phyloP scores from a whole-genome alignment of 129 eudicot genomes.

The Flaveria brownii region DNA sequence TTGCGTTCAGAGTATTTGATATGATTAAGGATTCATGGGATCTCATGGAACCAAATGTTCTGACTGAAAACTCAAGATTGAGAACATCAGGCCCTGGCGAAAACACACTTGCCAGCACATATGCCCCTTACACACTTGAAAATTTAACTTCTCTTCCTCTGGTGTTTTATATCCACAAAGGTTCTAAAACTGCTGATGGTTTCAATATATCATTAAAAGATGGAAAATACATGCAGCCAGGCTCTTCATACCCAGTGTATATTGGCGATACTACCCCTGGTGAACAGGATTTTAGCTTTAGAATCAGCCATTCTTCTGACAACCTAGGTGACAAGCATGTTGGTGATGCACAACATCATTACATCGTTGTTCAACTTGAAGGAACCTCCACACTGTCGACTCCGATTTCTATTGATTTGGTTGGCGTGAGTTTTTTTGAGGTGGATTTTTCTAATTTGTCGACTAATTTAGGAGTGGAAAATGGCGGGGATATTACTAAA shows the following conservation, averaged over 20 bases:
- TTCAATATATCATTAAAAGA: conserved; percentile 49
- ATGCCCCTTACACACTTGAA: conserved; percentile 81
- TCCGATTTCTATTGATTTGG: conserved; percentile 95
- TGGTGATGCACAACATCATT: conserved; percentile 65
- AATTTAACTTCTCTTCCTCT: conserved; percentile 89
- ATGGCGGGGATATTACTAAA: conserved; percentile 32
- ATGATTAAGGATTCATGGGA: conserved; percentile 69
- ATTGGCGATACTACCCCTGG: conserved; percentile 54
- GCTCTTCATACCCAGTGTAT: conserved; percentile 73
- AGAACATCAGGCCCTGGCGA: conserved; percentile 38
- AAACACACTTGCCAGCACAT: conserved; percentile 49
- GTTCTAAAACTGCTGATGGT: conserved; percentile 39
- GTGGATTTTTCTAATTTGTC: conserved; percentile 79
- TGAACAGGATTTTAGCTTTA: conserved; percentile 53
- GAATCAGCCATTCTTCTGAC: conserved; percentile 61
- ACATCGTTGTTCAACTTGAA: conserved; percentile 71
- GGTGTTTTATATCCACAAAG: conserved; percentile 57
- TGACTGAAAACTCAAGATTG: conserved; percentile 43
- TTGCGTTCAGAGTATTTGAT: conserved; percentile 67
- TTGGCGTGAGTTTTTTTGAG: conserved; percentile 83
- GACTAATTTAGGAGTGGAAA: conserved; percentile 42
- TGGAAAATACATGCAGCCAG: conserved; percentile 59
- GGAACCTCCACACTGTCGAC: conserved; percentile 72
- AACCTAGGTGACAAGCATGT: conserved; percentile 53
- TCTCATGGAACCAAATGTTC: conserved; percentile 34